phyloP scores from a whole-genome alignment of 2,329 filamentous ascomycete species.

The Ramichloridium luteum region DNA sequence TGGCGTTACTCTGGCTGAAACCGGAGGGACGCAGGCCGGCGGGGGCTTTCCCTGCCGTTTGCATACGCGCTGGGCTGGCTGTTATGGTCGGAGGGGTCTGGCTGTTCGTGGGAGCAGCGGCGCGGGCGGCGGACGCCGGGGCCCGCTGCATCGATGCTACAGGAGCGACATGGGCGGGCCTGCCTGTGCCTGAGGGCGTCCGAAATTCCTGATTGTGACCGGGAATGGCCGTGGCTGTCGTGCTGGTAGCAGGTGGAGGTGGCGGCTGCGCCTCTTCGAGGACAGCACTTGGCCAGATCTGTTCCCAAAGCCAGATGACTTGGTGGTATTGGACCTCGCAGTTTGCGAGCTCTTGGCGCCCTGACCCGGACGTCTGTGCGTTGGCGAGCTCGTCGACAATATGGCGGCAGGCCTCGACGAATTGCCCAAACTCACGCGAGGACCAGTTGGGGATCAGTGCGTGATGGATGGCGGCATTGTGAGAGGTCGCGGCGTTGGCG shows the following conservation, averaged over 20 bases:
- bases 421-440: constrained; percentile 37
- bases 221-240: constrained; percentile 3
- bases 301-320: constrained; percentile 36
- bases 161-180: constrained; percentile 5
- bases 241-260: no score
- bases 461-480: constrained; percentile 38
- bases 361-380: constrained; percentile 34
- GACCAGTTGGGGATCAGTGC: constrained; percentile 41
- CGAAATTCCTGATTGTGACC: constrained; percentile 6
- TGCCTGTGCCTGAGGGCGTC: constrained; percentile 3
- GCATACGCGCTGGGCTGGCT: no score
- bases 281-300: constrained; percentile 38
- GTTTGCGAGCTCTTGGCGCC: constrained; percentile 35
- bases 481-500: constrained; percentile 28
- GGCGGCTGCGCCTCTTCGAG: constrained; percentile 38
- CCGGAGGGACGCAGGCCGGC: no score
- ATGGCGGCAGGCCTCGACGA: constrained; percentile 36
- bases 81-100: no score
- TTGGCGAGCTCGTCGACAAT: constrained; percentile 40
- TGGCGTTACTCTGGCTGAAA: constrained; percentile 8
- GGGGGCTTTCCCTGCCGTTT: no score
- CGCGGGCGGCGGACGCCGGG: constrained; percentile 3
- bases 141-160: constrained; percentile 5
- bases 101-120: no score
- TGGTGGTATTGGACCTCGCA: constrained; percentile 38